Evolutionary conservation across 2,329 filamentous ascomycete species (phyloP).

Genomic region (Pseudogymnoascus sp.): DNA sequence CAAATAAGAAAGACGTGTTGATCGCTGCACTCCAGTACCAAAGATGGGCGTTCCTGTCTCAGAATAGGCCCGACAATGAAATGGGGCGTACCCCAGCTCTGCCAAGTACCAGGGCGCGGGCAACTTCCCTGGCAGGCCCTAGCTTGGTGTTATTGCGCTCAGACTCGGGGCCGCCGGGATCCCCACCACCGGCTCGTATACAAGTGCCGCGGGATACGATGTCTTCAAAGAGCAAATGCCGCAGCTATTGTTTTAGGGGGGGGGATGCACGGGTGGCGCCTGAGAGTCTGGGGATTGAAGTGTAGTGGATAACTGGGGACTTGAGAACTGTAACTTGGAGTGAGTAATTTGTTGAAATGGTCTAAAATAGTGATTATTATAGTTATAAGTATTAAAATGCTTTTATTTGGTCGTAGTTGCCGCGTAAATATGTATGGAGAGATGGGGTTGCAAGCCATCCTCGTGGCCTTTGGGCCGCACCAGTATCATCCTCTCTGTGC

Average conservation of each 20-base stretch:
- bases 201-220: not conserved
- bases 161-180: not conserved
- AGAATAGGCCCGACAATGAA: not conserved
- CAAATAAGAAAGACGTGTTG: not conserved
- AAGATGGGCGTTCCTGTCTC: not conserved
- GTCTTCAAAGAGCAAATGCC: not conserved
- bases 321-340: not conserved
- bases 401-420: not conserved
- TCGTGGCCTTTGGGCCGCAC: too few relatives aligned
- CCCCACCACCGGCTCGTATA: not conserved
- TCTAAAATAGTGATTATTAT: not conserved
- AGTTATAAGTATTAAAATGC: not conserved
- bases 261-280: not conserved
- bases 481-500: too few relatives aligned
- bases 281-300: not conserved
- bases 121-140: not conserved
- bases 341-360: not conserved
- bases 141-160: not conserved
- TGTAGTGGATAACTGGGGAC: not conserved
- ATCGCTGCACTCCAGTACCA: not conserved
- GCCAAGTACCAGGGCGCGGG: not conserved
- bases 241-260: constrained; percentile 1
- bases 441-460: not conserved
- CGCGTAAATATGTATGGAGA: not conserved
- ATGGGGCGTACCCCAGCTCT: not conserved